A percentile compares a stretch with the other conserved stretches of the same genome.
These are phyloP conservation scores for Fusarium verrucosum DNA, from an alignment of 2,329 filamentous ascomycete species.

Conservation along the genomic window DNA sequence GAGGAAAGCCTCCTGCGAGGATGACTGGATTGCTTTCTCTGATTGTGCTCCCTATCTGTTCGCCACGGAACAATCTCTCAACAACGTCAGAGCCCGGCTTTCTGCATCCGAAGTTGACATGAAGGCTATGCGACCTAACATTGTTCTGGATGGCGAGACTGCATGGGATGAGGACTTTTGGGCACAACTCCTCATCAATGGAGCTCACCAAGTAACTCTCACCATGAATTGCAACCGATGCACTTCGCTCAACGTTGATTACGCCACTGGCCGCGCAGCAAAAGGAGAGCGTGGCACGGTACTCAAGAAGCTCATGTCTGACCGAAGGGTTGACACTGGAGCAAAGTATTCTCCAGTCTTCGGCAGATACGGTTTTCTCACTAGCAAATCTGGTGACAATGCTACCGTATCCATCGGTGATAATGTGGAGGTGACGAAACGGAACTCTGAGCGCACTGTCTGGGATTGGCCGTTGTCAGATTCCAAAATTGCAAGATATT, in stretches of 20 bases:
- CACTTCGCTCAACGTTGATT: constrained; percentile 76
- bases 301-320: constrained; percentile 74
- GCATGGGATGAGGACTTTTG: constrained; percentile 79
- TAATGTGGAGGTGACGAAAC: constrained; percentile 61
- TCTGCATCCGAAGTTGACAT: constrained; percentile 65
- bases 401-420: constrained; percentile 53
- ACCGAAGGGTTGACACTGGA: constrained; percentile 76
- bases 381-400: constrained; percentile 35
- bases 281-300: constrained; percentile 67
- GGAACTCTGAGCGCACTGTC: constrained; percentile 61
- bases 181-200: constrained; percentile 64
- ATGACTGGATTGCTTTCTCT: constrained; percentile 71
- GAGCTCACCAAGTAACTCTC: constrained; percentile 58
- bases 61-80: constrained; percentile 74
- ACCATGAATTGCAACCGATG: constrained; percentile 78
- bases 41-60: constrained; percentile 81
- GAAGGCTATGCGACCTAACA: constrained; percentile 76
- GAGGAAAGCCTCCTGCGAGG: constrained; percentile 12
- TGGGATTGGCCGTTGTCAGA: constrained; percentile 60
- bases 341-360: constrained; percentile 75
- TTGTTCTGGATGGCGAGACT: constrained; percentile 69
- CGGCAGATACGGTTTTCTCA: constrained; percentile 75
- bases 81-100: constrained; percentile 68
- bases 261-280: constrained; percentile 68
- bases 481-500: constrained; percentile 41